Evolutionary conservation across 176 grass and related monocot species (phyloP), one percentile per base, ranked within the genome.

Genomic region (Saccharum officinarum): DNA sequence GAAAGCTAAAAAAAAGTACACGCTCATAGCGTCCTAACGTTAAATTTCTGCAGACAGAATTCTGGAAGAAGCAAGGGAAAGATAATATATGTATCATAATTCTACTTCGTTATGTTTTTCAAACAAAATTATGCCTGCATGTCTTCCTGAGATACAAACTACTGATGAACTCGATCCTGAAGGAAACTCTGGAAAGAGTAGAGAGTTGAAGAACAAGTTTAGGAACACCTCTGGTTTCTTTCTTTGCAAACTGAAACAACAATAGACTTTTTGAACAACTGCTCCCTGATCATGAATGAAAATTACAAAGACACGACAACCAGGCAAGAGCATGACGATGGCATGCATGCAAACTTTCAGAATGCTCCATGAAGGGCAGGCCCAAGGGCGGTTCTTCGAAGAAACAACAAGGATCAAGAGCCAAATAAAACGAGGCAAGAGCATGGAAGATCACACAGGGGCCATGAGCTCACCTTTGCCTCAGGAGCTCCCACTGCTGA

Each of bases 381-480:
- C 12, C 14, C 6, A 80, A 84, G 60, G 73, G 44, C 6, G 78
- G 44, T 23, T 67, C 18, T 52, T 73, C 0, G n/a, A 26, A 26
- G 45, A 15, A 50, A 50, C 49, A 71, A 22, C 12, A 39, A 69
- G 59, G 77, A 79, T 34, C 89, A 87, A 61, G 59, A 39, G 69
- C 23, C 23, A 84, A 28, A 59, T 2, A 62, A 62, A 52, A 10
- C 44, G 10, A 34, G 45, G 26, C 30, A 72, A 67, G 59, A 83
- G 17, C 20, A 61, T 41, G 69, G 34, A 71, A 85, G 66, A 79
- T 79, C 66, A 79, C 18, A 84, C 23, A 84, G 30, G 85, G 60
- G 62, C 50, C 52, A 52, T 83, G 42, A 73, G 89, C 85, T 84
- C 80, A 91, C 89, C 85, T 91, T 66, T 75, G 38, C 39, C 17